Evolutionary conservation across 2,329 filamentous ascomycete genomes (phyloP).

Genomic region (Thielaviopsis euricoi): DNA sequence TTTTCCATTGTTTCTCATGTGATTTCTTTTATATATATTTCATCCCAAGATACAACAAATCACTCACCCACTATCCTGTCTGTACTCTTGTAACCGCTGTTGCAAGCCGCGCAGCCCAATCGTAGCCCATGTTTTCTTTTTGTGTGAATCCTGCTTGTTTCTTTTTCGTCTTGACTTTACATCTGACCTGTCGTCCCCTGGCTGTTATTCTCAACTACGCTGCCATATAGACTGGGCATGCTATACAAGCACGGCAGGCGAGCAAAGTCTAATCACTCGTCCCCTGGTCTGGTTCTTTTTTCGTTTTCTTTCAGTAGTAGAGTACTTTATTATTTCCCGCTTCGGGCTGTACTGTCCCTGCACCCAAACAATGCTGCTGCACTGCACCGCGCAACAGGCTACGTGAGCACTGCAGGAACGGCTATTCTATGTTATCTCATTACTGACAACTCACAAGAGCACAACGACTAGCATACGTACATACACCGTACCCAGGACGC

Average conservation of each 20-base stretch:
- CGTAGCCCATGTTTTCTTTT: not conserved
- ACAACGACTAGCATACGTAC: not conserved
- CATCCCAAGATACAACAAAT: too few relatives aligned
- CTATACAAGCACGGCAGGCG: not conserved
- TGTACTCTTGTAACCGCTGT: too few relatives aligned
- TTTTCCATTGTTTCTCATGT: not conserved
- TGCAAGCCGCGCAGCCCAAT: too few relatives aligned
- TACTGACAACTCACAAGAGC: not conserved
- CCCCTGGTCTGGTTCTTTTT: not conserved
- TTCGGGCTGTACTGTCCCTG: not conserved
- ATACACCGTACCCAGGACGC: not conserved
- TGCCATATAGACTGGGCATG: not conserved
- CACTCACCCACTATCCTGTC: too few relatives aligned
- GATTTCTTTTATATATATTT: too few relatives aligned
- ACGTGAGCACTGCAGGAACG: not conserved
- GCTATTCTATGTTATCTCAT: not conserved
- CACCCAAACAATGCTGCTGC: not conserved
- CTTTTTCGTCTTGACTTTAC: not conserved
- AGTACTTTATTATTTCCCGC: too few relatives aligned
- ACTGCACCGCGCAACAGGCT: not conserved
- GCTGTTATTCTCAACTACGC: too few relatives aligned
- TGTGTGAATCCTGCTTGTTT: not conserved
- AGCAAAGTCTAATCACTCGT: not conserved
- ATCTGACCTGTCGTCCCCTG: too few relatives aligned
- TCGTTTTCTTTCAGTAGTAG: not conserved